phyloP scores from a whole-genome alignment of 2,329 filamentous ascomycete species.

The Thelonectria blattea region DNA sequence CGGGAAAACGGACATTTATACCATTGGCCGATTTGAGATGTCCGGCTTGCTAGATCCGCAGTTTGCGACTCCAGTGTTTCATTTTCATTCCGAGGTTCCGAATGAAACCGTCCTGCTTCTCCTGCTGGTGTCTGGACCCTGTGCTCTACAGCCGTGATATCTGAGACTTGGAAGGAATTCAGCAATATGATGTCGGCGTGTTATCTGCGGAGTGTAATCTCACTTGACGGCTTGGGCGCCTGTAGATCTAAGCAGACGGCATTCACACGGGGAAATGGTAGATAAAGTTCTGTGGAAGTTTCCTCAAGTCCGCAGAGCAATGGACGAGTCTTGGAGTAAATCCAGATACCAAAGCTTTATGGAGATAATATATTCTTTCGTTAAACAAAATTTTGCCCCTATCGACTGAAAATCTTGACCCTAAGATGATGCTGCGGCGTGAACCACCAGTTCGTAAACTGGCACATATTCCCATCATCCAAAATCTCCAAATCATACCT shows the following conservation, averaged over 20 bases:
- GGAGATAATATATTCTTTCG: not conserved
- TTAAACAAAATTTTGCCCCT: not conserved
- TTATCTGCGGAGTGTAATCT: no score
- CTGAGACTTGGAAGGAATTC: no score
- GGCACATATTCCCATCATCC: not conserved
- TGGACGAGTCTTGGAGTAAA: no score
- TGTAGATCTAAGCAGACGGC: no score
- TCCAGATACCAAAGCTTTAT: not conserved
- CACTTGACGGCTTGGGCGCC: no score
- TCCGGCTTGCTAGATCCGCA: not conserved
- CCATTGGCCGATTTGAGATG: not conserved
- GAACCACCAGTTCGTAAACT: slow-evolving; percentile 14
- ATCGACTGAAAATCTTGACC: not conserved
- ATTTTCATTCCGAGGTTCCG: slow-evolving; percentile 1
- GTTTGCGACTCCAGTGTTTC: not conserved
- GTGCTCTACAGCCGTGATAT: no score
- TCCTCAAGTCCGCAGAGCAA: no score
- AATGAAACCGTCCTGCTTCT: no score
- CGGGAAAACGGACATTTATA: not conserved
- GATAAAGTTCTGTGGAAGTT: no score
- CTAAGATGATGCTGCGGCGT: slow-evolving; percentile 6
- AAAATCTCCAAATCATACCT: slow-evolving; percentile 9
- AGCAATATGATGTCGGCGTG: no score
- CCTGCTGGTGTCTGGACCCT: no score
- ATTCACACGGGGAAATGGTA: no score